These are phyloP conservation scores for Aspergillus affinis DNA, from an alignment of 495 filamentous ascomycete species.

Conservation along the genomic window DNA sequence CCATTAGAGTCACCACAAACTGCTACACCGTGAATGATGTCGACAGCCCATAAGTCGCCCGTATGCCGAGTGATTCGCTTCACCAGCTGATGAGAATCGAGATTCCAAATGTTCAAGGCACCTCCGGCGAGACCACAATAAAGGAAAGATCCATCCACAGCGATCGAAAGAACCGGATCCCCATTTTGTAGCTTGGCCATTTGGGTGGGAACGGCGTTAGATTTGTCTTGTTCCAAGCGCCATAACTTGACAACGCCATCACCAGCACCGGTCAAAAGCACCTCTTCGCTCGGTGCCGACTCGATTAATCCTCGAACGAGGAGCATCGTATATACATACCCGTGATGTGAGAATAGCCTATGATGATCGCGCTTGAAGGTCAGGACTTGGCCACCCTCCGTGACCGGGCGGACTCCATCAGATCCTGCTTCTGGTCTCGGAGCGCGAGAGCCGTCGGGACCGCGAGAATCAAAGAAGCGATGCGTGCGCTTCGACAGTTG, in stretches of 20 bases:
- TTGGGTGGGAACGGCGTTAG: slow-evolving; percentile 49
- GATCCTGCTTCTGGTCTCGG: slow-evolving; percentile 58
- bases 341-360: slow-evolving; percentile 86
- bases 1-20: slow-evolving; percentile 84
- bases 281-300: slow-evolving; percentile 67
- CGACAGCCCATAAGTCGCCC: slow-evolving; percentile 81
- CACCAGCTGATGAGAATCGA: slow-evolving; percentile 89
- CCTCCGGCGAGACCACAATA: slow-evolving; percentile 88
- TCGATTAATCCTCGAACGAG: slow-evolving; percentile 65
- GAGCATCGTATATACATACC: slow-evolving; percentile 94
- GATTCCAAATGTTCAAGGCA: slow-evolving; percentile 94
- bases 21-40: slow-evolving; percentile 77
- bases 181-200: slow-evolving; percentile 73
- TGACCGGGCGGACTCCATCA: slow-evolving; percentile 33
- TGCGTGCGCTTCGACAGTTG: slow-evolving; percentile 83
- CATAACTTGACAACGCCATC: slow-evolving; percentile 93
- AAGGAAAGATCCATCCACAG: slow-evolving; percentile 81
- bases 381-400: slow-evolving; percentile 61
- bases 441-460: slow-evolving; percentile 75
- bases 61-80: slow-evolving; percentile 76
- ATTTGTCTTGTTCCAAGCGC: slow-evolving; percentile 56
- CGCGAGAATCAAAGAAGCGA: slow-evolving; percentile 90
- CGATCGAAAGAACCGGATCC: slow-evolving; percentile 80
- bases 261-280: slow-evolving; percentile 85
- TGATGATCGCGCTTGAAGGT: slow-evolving; percentile 84